Percentiles rank a stretch among this genome's conserved stretches.
These are phyloP conservation scores for Annona cherimola DNA, from an alignment of 164 flowering plant species.

Conservation along the genomic window DNA sequence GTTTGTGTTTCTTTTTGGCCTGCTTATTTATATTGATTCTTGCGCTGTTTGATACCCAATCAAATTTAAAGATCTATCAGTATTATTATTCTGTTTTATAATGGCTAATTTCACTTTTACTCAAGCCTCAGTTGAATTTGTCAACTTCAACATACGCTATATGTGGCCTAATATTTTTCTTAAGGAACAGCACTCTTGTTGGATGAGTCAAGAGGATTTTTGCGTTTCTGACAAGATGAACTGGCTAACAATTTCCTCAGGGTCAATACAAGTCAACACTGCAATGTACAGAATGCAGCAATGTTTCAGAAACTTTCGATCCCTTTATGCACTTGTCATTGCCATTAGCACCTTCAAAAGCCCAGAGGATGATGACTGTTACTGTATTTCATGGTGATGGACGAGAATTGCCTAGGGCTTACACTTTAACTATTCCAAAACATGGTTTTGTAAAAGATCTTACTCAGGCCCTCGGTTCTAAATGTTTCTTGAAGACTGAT, in stretches of 20 bases:
- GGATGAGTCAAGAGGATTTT: not conserved
- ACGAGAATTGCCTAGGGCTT: conserved; percentile 80
- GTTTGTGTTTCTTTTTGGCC: no score
- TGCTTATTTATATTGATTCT: no score
- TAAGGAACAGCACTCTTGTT: not conserved
- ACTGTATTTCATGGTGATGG: conserved; percentile 83
- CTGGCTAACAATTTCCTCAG: conserved; percentile 31
- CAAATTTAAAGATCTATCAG: no score
- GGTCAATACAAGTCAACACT: conserved; percentile 95
- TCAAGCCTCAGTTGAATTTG: no score
- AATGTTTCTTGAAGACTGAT: conserved; percentile 66
- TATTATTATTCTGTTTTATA: no score
- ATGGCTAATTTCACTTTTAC: no score
- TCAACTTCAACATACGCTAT: no score
- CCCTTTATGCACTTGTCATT: conserved; percentile 71
- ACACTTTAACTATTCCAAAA: conserved; percentile 61
- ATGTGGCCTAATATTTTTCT: not conserved
- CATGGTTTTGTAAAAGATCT: conserved; percentile 73
- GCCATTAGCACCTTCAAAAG: conserved; percentile 48
- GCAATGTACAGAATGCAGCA: conserved; percentile 79
- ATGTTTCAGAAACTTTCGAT: conserved; percentile 89
- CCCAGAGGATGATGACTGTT: conserved; percentile 63
- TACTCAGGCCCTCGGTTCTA: conserved; percentile 46
- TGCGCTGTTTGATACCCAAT: no score
- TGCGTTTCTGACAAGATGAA: not conserved